Base-by-base conservation (phyloP, 352 stramenopile species). In the Elongisporangium prolatum region DNA sequence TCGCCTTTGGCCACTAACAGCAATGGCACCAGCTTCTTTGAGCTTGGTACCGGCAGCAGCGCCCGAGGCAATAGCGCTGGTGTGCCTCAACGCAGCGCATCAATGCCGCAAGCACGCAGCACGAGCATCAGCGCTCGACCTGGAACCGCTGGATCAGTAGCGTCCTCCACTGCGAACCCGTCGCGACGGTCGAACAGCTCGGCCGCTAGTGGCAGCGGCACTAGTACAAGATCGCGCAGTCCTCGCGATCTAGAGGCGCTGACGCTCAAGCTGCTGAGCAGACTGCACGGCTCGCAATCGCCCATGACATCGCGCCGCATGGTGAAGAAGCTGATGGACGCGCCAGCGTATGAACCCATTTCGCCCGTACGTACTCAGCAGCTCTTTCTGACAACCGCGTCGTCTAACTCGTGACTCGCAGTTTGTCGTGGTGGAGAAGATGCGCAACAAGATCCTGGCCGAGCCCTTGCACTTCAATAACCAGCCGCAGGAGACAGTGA, bases 391-490 rank as follows among this genome's bases (percentile, higher is more conserved):
- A 44, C 34, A n/a, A n/a, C n/a, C n/a, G n/a, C n/a, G n/a, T n/a
- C n/a, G n/a, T n/a, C n/a, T n/a, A n/a, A n/a, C 16, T 60, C 20
- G 59, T 8, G 3, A 11, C 61, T n/a, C 54, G 47, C 50, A 93
- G 84, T 74, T 89, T 14, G 67, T 77, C 7, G 73, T 93, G 21
- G 60, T 94, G 48, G 78, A 88, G 50, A 86, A 91, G 63, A 94
- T 94, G 50, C 89, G 88, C 69, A 71, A 74, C 24, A 86, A 86
- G 65, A 83, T 91, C 20, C 52, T 53, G 22, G 53, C 54, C 17
- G 71, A 91, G 50, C 48, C 67, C 20, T 53, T 65, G 25, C 74
- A 77, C 48, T 76, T 84, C 56, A 75, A 77, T 25, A 57, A 69
- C 37, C 74, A 69, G 2, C 63, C 70, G 0, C 60, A 84, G 2